These are phyloP conservation scores for Alloascoidea hylecoeti DNA, from an alignment of 805 yeast species.

Conservation along the genomic window DNA sequence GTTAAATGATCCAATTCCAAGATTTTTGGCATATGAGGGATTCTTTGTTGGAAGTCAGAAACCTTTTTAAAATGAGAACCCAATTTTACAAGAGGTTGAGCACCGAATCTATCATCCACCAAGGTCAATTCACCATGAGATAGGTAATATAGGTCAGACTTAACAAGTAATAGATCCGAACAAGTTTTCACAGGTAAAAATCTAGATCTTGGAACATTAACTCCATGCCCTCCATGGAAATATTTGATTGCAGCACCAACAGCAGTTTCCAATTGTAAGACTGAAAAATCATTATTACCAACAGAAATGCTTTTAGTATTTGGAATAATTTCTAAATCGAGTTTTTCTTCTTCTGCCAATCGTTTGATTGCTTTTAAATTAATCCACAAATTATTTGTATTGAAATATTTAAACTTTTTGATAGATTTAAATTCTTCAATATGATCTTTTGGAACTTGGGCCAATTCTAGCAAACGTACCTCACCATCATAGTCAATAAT, in stretches of 20 bases:
- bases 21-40: constrained; percentile 91
- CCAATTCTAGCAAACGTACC: constrained; percentile 89
- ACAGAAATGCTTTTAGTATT: constrained; percentile 72
- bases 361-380: constrained; percentile 89
- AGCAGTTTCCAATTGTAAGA: constrained; percentile 94
- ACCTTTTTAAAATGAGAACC: constrained; percentile 97
- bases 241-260: constrained; percentile 98
- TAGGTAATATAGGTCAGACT: constrained; percentile 83
- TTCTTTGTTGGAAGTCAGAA: constrained; percentile 75
- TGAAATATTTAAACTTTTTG: constrained; percentile 95
- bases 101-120: constrained; percentile 75
- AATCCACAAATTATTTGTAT: constrained; percentile 97
- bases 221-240: constrained; percentile 92
- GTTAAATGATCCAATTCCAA: constrained; percentile 95
- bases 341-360: constrained; percentile 68
- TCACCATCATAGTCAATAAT: constrained; percentile 91
- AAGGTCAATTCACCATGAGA: constrained; percentile 84
- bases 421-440: constrained; percentile 96
- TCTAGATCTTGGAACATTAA: constrained; percentile 95
- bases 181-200: constrained; percentile 97
- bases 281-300: constrained; percentile 70
- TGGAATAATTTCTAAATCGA: constrained; percentile 91
- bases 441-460: constrained; percentile 97
- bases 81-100: constrained; percentile 87
- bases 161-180: constrained; percentile 86